phyloP scores from a whole-genome alignment of 1,284 basidiomycete genomes.

The Ustilago tritici region DNA sequence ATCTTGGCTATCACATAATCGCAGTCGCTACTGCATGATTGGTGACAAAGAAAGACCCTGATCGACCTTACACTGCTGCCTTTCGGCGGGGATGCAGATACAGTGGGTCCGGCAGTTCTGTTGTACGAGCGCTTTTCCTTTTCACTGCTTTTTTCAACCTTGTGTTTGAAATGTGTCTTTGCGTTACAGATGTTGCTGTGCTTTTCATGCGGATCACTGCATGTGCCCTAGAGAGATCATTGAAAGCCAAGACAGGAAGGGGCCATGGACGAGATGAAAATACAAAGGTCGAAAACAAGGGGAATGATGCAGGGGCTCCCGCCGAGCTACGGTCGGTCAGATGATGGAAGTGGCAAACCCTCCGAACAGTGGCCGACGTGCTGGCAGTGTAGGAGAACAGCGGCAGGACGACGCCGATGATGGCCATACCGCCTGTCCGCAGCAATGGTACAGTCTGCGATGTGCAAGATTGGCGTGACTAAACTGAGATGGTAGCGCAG shows the following conservation, averaged over 20 bases:
- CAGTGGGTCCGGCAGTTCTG: constrained; percentile 3
- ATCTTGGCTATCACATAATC: constrained; percentile 6
- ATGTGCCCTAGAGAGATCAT: background rate
- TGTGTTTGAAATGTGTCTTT: constrained; percentile 1
- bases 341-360: constrained; percentile 27
- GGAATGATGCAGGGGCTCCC: background rate
- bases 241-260: background rate
- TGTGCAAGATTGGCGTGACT: background rate
- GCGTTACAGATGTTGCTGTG: constrained; percentile 1
- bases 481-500: constrained; percentile 11
- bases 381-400: constrained; percentile 28
- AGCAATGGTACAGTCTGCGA: constrained; percentile 16
- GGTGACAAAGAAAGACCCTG: background rate
- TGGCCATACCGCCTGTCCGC: constrained; percentile 12
- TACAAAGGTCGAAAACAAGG: background rate
- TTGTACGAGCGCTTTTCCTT: background rate
- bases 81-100: background rate
- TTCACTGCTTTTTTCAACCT: constrained; percentile 11
- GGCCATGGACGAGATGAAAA: background rate
- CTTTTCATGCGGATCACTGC: constrained; percentile 11
- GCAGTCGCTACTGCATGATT: background rate
- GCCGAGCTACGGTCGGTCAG: constrained; percentile 10
- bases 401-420: constrained; percentile 25
- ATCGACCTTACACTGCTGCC: background rate
- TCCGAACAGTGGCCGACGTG: constrained; percentile 32